These are phyloP conservation scores for Bremia lactucae DNA, from an alignment of 352 stramenopile genomes.

Conservation along the genomic window DNA sequence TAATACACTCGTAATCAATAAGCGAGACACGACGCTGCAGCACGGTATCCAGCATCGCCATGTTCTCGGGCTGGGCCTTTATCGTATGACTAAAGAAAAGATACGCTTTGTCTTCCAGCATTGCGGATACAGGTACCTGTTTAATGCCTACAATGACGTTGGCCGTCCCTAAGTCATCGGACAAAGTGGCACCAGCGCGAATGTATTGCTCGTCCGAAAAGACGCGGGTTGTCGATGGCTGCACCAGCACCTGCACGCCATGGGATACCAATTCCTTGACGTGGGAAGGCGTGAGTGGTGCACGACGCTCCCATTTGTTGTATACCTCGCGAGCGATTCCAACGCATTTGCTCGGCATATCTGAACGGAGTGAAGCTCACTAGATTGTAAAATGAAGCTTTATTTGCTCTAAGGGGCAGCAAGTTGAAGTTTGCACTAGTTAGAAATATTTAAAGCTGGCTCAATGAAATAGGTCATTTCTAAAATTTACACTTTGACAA, in stretches of 20 bases:
- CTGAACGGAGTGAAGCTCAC: neutral
- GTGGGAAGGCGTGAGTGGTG: conserved; percentile 85
- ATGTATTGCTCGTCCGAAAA: conserved; percentile 91
- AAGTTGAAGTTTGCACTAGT: conserved; percentile 3
- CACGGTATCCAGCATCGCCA: conserved; percentile 89
- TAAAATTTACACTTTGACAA: too few relatives aligned
- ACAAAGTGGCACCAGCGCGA: conserved; percentile 79
- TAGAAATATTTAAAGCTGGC: too few relatives aligned
- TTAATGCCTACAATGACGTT: conserved; percentile 94
- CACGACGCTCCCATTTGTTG: conserved; percentile 92
- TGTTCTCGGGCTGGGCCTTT: conserved; percentile 94
- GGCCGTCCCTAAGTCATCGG: conserved; percentile 80
- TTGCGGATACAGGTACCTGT: conserved; percentile 71
- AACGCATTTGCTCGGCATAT: conserved; percentile 46
- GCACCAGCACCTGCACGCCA: conserved; percentile 87
- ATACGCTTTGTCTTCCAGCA: conserved; percentile 90
- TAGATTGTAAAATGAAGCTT: neutral
- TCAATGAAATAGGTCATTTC: too few relatives aligned
- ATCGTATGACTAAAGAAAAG: conserved; percentile 97
- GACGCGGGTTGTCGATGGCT: conserved; percentile 86
- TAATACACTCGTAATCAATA: conserved; percentile 96
- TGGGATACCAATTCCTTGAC: conserved; percentile 72
- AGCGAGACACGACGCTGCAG: conserved; percentile 88
- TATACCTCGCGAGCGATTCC: conserved; percentile 91
- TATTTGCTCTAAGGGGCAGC: conserved; percentile 9